phyloP scores from a whole-genome alignment of 2,329 filamentous ascomycete species.

The Teratosphaeria viscida region DNA sequence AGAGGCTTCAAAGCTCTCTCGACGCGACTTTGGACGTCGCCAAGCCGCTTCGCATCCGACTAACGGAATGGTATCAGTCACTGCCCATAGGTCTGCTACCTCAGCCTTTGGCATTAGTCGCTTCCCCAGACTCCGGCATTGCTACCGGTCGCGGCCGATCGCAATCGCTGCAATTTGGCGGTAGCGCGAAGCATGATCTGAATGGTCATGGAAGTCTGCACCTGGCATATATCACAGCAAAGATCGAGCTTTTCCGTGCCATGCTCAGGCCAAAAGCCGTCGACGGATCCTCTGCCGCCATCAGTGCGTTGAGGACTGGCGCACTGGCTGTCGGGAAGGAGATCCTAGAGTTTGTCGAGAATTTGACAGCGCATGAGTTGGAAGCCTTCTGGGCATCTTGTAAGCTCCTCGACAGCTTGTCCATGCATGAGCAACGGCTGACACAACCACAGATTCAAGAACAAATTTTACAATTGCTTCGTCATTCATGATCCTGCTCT shows the following conservation, averaged over 20 bases:
- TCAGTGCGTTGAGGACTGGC: constrained; percentile 22
- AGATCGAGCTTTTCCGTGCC: constrained; percentile 42
- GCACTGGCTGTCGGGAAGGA: constrained; percentile 23
- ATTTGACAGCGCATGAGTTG: constrained; percentile 19
- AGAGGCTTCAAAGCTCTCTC: constrained; percentile 35
- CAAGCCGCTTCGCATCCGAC: constrained; percentile 37
- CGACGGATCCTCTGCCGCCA: constrained; percentile 18
- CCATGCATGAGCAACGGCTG: background rate
- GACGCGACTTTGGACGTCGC: constrained; percentile 37
- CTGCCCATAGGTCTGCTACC: constrained; percentile 29
- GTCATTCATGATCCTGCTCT: constrained; percentile 24
- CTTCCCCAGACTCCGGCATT: constrained; percentile 9
- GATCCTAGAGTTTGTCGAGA: constrained; percentile 21
- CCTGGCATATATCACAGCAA: constrained; percentile 42
- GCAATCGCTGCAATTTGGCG: constrained; percentile 11
- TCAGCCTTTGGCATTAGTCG: constrained; percentile 3
- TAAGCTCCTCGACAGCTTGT: constrained; percentile 9
- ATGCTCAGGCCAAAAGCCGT: constrained; percentile 34
- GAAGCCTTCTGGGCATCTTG: constrained; percentile 27
- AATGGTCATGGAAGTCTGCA: constrained; percentile 38
- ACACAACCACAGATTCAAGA: constrained; percentile 17
- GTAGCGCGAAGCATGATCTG: constrained; percentile 29
- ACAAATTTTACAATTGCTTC: constrained; percentile 27
- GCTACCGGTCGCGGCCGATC: background rate
- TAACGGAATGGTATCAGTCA: constrained; percentile 41